Evolutionary conservation across 179 eudicot genomes (phyloP), one percentile per base, ranked within the genome.

Genomic region (Beta macrorhiza): DNA sequence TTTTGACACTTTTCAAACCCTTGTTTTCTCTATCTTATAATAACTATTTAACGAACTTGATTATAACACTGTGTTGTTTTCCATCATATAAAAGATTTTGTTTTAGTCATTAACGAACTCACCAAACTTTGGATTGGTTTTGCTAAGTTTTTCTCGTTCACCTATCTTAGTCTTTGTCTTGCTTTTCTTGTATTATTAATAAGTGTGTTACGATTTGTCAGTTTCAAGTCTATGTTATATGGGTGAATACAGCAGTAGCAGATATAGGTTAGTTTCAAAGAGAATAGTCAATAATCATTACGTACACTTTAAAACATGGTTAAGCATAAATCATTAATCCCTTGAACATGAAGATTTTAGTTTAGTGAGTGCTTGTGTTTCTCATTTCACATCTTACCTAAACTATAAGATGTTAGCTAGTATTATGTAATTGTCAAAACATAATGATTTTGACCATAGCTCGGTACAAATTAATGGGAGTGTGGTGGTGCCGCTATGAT

Each of bases 31-130:
- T 9, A 0, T 79, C n/a, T 19, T 58, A 7, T 25, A 6, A 20
- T n/a, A 8, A 29, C 49, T 64, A 45, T 51, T 81, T 57, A 81
- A 78, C 82, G 52, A 61, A 72, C 61, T 19, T 65, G 63, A 73
- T 51, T 74, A 4, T 65, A 25, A 67, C 72, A 51, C 74, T 52
- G 49, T 49, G 80, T 58, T 67, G 29, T 62, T 68, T 75, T 56
- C 68, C 65, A 56, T 20, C 56, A 47, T 16, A 47, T 16, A n/a
- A 47, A 79, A 45, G 29, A 25, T 52, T 22, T 14, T 5, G 2
- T 12, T n/a, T 77, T 84, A 84, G 85, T 84, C 87, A 69, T 17
- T 80, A 82, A 84, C 87, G 72, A 79, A 84, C 79, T 82, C 78
- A 79, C 85, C 85, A 82, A 83, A 75, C 57, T 80, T 53, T 9